Evolutionary conservation across 495 filamentous ascomycete genomes (phyloP).

Genomic region (Talaromyces adpressus): DNA sequence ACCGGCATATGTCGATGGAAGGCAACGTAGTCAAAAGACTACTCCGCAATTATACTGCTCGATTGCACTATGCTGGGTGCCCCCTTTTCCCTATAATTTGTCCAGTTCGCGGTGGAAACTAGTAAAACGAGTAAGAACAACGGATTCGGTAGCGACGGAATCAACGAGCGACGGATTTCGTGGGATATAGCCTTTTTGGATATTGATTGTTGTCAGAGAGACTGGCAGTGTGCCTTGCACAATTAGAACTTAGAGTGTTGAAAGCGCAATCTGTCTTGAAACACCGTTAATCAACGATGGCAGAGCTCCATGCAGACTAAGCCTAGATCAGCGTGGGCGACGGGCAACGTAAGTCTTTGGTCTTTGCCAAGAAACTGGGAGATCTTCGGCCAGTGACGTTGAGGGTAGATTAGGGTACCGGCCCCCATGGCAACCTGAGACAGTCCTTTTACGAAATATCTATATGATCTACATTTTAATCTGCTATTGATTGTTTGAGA

Average conservation of each 20-base stretch:
- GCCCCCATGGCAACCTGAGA: neutral
- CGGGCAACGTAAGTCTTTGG: neutral
- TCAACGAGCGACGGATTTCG: neutral
- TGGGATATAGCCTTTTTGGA: neutral
- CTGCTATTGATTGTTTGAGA: neutral
- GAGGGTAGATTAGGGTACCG: neutral
- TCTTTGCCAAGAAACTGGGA: neutral
- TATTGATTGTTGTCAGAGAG: neutral
- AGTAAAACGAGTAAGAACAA: neutral
- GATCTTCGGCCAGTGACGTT: neutral
- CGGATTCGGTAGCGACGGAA: neutral
- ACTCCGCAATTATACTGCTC: neutral
- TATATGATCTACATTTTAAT: neutral
- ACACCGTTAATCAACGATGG: neutral
- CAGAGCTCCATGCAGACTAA: neutral
- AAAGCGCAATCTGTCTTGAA: neutral
- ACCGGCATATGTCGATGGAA: conserved; percentile 17
- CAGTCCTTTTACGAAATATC: neutral
- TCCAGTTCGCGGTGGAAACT: neutral
- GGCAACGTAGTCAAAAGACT: neutral
- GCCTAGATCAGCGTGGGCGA: neutral
- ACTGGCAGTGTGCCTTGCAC: neutral
- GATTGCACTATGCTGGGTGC: neutral
- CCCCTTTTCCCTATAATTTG: neutral
- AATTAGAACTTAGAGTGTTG: neutral